Percentiles rank a stretch among this genome's conserved stretches.
Evolutionary conservation across 2,329 filamentous ascomycete genomes (phyloP).

Genomic region (Penicillium sp.): DNA sequence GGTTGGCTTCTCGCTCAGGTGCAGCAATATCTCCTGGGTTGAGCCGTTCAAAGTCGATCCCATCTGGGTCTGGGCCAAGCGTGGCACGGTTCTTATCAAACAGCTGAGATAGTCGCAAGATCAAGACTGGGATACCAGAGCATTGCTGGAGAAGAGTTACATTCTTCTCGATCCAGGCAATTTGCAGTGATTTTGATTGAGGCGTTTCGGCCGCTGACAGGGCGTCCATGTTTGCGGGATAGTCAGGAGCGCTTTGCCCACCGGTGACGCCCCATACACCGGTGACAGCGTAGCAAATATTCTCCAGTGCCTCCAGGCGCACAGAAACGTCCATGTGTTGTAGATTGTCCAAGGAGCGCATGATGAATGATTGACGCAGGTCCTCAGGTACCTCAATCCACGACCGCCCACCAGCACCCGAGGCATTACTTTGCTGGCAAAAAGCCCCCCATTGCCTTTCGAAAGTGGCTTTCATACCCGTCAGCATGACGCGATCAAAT

Average conservation of each 20-base stretch:
- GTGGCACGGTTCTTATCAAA: constrained; percentile 41
- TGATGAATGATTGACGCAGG: constrained; percentile 45
- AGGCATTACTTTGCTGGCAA: constrained; percentile 36
- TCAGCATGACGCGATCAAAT: constrained; percentile 78
- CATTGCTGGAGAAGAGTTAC: constrained; percentile 41
- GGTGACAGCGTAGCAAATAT: constrained; percentile 58
- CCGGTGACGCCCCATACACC: constrained; percentile 72
- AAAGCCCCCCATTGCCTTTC: constrained; percentile 71
- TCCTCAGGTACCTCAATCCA: constrained; percentile 69
- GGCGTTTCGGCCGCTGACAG: constrained; percentile 43
- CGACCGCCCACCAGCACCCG: constrained; percentile 46
- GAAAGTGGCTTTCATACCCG: constrained; percentile 74
- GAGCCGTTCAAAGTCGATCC: constrained; percentile 33
- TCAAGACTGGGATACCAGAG: constrained; percentile 38
- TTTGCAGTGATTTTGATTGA: constrained; percentile 51
- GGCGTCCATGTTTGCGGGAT: constrained; percentile 34
- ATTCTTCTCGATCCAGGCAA: constrained; percentile 50
- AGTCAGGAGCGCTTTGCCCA: constrained; percentile 42
- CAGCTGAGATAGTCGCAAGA: constrained; percentile 39
- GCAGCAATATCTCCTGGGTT: constrained; percentile 38
- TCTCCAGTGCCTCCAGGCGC: constrained; percentile 50
- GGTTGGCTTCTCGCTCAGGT: constrained; percentile 43
- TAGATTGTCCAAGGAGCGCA: constrained; percentile 39
- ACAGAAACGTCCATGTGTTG: constrained; percentile 41
- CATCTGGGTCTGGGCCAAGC: constrained; percentile 26